These are phyloP conservation scores for Penicillium sp. DNA, from an alignment of 2,329 filamentous ascomycete genomes.

Conservation along the genomic window DNA sequence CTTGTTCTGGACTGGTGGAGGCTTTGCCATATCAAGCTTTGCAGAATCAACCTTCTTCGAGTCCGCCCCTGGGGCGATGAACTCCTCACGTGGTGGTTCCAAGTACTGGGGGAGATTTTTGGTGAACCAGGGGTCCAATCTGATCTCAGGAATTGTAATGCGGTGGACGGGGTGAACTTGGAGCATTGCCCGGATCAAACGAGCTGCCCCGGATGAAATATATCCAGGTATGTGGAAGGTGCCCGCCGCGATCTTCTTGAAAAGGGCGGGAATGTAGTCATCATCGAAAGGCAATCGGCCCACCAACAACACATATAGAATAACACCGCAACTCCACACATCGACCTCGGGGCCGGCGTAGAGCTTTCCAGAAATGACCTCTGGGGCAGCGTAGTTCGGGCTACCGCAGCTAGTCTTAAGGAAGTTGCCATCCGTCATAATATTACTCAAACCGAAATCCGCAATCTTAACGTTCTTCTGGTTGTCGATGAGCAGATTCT, in stretches of 20 bases:
- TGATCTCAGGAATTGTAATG: constrained; percentile 90
- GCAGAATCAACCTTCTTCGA: constrained; percentile 83
- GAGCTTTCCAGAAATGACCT: constrained; percentile 95
- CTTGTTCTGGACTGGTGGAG: constrained; percentile 77
- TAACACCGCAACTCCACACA: constrained; percentile 70
- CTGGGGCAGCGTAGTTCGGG: constrained; percentile 95
- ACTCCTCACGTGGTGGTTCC: constrained; percentile 82
- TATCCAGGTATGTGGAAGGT: constrained; percentile 91
- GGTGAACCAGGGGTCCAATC: constrained; percentile 89
- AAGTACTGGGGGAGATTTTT: constrained; percentile 84
- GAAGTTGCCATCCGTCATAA: constrained; percentile 99
- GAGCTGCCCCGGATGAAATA: constrained; percentile 73
- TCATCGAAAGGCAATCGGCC: constrained; percentile 88
- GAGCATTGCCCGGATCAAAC: constrained; percentile 84
- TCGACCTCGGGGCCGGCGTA: constrained; percentile 98
- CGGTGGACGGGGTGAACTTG: constrained; percentile 93
- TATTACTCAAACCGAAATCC: constrained; percentile 97
- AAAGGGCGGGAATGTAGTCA: constrained; percentile 94
- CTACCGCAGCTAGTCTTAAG: constrained; percentile 98
- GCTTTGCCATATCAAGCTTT: constrained; percentile 74
- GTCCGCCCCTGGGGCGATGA: constrained; percentile 89
- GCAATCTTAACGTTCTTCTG: constrained; percentile 98
- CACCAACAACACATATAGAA: constrained; percentile 63
- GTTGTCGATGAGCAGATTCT: constrained; percentile 92
- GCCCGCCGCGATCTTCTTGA: constrained; percentile 95